Percentiles rank a stretch among this genome's conserved stretches.
These are phyloP conservation scores for Phtheirospermum japonicum DNA, from an alignment of 257 asterid genomes.

Conservation along the genomic window DNA sequence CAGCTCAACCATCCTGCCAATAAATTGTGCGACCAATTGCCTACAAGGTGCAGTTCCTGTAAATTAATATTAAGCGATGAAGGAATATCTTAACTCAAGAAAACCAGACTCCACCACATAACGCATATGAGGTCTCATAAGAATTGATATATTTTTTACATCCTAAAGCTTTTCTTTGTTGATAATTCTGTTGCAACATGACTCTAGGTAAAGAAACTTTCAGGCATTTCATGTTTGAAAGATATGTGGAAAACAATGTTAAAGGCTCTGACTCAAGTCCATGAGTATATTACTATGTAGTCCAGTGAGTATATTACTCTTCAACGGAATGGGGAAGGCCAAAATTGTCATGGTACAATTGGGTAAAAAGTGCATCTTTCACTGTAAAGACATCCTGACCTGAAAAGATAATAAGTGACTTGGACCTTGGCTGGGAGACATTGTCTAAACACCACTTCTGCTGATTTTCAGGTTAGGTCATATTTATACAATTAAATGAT, in stretches of 20 bases:
- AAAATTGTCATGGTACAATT: neutral
- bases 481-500: neutral
- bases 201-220: neutral
- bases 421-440: neutral
- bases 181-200: constrained; percentile 3
- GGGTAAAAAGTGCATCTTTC: constrained; percentile 8
- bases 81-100: neutral
- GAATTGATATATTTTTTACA: neutral
- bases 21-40: constrained; percentile 8
- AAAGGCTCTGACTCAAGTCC: neutral
- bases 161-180: neutral
- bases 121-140: constrained; percentile 12
- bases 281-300: constrained; percentile 11
- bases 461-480: neutral
- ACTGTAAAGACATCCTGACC: constrained; percentile 18
- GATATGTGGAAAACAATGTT: constrained; percentile 6
- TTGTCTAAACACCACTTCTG: constrained; percentile 4
- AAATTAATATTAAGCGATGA: no score
- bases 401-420: constrained; percentile 14
- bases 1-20: neutral
- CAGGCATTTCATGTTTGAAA: constrained; percentile 12
- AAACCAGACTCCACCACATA: neutral
- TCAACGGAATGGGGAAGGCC: neutral
- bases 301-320: neutral
- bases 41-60: neutral